Evolutionary conservation across 192 early-diverging fungal genomes (phyloP).

Genomic region (Backusella luteola): DNA sequence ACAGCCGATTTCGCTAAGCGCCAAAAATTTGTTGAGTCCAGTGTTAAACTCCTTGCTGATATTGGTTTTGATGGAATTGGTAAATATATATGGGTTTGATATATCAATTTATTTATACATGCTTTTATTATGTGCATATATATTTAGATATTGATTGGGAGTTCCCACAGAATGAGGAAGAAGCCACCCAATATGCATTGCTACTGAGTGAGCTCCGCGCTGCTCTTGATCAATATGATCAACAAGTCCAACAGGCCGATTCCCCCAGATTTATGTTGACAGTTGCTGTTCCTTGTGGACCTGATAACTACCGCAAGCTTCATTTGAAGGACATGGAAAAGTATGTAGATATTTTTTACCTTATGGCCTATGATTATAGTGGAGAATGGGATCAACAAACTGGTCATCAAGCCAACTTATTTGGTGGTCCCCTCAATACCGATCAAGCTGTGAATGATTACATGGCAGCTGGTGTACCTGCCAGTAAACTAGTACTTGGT

Average conservation of each 20-base stretch:
- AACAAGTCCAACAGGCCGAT: conserved; percentile 11
- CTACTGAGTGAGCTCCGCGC: conserved; percentile 72
- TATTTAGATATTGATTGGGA: conserved; percentile 73
- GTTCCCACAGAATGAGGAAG: conserved; percentile 70
- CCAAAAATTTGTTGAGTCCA: conserved; percentile 55
- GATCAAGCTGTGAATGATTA: conserved; percentile 76
- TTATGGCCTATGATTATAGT: conserved; percentile 90
- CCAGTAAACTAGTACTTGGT: conserved; percentile 85
- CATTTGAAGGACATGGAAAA: conserved; percentile 59
- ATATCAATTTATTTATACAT: background rate
- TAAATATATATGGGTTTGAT: background rate
- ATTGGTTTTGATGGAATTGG: conserved; percentile 48
- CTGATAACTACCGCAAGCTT: conserved; percentile 57
- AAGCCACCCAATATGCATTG: conserved; percentile 76
- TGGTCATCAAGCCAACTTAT: conserved; percentile 89
- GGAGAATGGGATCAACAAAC: conserved; percentile 65
- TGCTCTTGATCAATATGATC: conserved; percentile 57
- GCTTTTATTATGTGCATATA: background rate
- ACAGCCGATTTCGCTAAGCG: conserved; percentile 49
- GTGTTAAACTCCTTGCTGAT: conserved; percentile 46
- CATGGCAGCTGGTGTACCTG: conserved; percentile 71
- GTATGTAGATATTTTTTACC: conserved; percentile 75
- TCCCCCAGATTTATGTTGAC: conserved; percentile 56
- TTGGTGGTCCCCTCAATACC: conserved; percentile 55
- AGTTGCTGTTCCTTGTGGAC: conserved; percentile 66